Percentiles rank a stretch among this genome's conserved stretches.
Conservation (phyloP, 768 basidiomycete genomes). For the Hericium alpestre region DNA sequence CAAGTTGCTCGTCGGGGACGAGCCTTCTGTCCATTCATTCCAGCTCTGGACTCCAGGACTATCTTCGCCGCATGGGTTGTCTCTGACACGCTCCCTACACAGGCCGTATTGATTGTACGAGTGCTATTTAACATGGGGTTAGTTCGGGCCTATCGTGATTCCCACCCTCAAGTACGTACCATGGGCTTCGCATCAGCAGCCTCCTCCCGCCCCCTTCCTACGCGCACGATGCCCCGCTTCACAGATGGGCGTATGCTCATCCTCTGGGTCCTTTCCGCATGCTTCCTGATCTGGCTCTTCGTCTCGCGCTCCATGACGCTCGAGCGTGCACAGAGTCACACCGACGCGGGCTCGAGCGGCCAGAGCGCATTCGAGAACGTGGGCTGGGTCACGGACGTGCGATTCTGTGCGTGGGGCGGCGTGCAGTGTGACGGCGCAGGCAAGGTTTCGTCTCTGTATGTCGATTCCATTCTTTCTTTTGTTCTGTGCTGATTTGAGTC, state of each 20-base stretch:
- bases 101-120: too few species aligned
- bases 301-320: too few species aligned
- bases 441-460: conserved; percentile 31
- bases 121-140: too few species aligned
- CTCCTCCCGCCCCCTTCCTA: background rate
- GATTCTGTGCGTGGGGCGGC: conserved; percentile 38
- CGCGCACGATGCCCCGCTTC: background rate
- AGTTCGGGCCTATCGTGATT: background rate
- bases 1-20: too few species aligned
- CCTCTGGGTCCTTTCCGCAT: background rate
- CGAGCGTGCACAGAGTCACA: background rate
- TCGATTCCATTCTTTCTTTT: background rate
- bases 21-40: too few species aligned
- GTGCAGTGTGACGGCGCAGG: conserved; percentile 33
- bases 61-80: too few species aligned
- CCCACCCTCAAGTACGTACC: background rate
- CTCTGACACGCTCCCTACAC: too few species aligned
- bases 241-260: background rate
- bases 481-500: background rate
- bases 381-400: conserved; percentile 34
- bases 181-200: background rate
- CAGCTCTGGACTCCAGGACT: too few species aligned
- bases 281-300: too few species aligned
- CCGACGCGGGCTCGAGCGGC: conserved; percentile 23
- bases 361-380: conserved; percentile 30